Evolutionary conservation across 805 yeast species (phyloP).

Genomic region (Saccharomycopsis babjevae): DNA sequence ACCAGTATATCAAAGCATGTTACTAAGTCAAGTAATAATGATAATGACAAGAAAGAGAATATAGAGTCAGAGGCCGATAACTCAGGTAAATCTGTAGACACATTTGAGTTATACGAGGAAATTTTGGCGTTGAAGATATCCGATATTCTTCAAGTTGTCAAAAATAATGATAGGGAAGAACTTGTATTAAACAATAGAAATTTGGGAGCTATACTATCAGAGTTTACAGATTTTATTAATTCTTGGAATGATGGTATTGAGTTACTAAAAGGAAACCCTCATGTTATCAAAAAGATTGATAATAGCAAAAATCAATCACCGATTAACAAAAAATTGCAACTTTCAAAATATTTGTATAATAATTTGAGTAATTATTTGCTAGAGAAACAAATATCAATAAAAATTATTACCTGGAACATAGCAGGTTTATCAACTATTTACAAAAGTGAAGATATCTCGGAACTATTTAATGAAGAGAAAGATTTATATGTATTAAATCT

Average conservation of each 20-base stretch:
- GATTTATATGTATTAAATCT: constrained; percentile 36
- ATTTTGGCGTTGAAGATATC: neutral
- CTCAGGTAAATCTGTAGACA: neutral
- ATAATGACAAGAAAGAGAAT: neutral
- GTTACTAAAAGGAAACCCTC: constrained; percentile 14
- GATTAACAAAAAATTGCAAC: constrained; percentile 6
- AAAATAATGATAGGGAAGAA: neutral
- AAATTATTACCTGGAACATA: constrained; percentile 33
- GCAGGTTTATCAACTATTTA: constrained; percentile 23
- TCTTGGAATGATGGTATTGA: constrained; percentile 24
- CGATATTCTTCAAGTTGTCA: neutral
- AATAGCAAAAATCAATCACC: constrained; percentile 5
- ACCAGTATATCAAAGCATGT: neutral
- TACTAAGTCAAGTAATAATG: neutral
- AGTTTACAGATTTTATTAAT: constrained; percentile 23
- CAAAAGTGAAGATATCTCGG: constrained; percentile 7
- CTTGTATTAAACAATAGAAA: neutral
- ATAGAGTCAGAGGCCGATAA: neutral
- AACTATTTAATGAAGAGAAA: constrained; percentile 5
- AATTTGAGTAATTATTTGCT: constrained; percentile 10
- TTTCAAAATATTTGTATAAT: constrained; percentile 14
- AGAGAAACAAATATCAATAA: constrained; percentile 20
- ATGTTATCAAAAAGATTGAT: neutral
- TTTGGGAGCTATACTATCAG: neutral
- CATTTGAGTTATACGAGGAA: neutral